A percentile compares a stretch with the other conserved stretches of the same genome.
Evolutionary conservation across 192 early-diverging fungal genomes (phyloP).

Genomic region (Coemansia sp.): DNA sequence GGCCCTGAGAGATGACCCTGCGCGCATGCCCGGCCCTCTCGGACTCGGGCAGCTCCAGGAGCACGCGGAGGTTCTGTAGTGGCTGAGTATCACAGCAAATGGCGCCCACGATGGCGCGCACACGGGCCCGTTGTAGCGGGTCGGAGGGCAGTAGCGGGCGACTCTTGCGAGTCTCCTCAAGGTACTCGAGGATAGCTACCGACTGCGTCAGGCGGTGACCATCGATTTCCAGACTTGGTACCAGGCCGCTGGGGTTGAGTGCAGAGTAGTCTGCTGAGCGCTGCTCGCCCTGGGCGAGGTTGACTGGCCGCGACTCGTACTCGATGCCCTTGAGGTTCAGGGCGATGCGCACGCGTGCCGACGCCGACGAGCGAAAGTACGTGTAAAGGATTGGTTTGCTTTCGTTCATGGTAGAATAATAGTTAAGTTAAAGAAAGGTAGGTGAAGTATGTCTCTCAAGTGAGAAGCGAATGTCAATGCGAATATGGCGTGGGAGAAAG

Average conservation of each 20-base stretch:
- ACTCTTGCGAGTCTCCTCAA: constrained; percentile 78
- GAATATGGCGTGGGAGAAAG: constrained; percentile 1
- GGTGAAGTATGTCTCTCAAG: not conserved
- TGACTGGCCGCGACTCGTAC: constrained; percentile 67
- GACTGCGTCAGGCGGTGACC: constrained; percentile 67
- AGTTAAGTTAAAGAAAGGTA: not conserved
- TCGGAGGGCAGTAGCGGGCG: constrained; percentile 75
- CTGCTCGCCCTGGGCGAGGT: constrained; percentile 79
- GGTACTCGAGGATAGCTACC: constrained; percentile 82
- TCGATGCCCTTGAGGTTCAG: constrained; percentile 77
- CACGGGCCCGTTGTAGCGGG: constrained; percentile 63
- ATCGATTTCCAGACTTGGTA: constrained; percentile 70
- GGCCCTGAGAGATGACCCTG: constrained; percentile 63
- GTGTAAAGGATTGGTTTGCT: constrained; percentile 64
- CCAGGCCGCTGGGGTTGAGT: constrained; percentile 68
- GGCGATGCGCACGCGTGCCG: constrained; percentile 76
- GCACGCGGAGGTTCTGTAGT: constrained; percentile 78
- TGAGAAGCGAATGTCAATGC: no score
- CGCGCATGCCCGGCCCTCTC: constrained; percentile 45
- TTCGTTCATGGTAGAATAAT: not conserved
- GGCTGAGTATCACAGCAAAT: constrained; percentile 89
- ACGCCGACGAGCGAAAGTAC: constrained; percentile 78
- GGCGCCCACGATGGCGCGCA: constrained; percentile 69
- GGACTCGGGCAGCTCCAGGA: constrained; percentile 62
- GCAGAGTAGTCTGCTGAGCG: constrained; percentile 58